Conservation (phyloP, 805 yeast genomes). For the Ogataea ramenticola region DNA sequence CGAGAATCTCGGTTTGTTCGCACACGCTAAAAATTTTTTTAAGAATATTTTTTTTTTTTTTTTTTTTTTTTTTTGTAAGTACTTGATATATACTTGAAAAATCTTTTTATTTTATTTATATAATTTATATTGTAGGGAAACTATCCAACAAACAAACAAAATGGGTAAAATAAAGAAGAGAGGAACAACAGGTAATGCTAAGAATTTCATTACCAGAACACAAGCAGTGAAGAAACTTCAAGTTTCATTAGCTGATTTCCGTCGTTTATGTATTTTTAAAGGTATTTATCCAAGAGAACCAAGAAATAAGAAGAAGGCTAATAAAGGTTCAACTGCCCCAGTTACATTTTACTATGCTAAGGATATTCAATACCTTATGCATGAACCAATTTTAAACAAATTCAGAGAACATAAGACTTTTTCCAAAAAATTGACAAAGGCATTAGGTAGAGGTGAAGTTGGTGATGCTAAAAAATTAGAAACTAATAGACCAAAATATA, state of each 20-base stretch:
- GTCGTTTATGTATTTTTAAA: constrained; percentile 94
- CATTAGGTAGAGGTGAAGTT: constrained; percentile 88
- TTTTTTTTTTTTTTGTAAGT: background rate
- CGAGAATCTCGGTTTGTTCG: background rate
- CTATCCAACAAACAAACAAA: background rate
- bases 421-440: constrained; percentile 82
- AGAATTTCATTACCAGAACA: constrained; percentile 86
- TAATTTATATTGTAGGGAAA: background rate
- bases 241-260: constrained; percentile 91
- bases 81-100: background rate
- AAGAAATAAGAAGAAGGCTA: constrained; percentile 90
- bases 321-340: constrained; percentile 96
- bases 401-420: constrained; percentile 95
- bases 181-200: constrained; percentile 83
- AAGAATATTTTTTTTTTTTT: constrained; percentile 7
- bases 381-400: constrained; percentile 86
- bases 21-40: constrained; percentile 7
- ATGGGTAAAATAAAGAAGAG: constrained; percentile 74
- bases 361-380: constrained; percentile 91
- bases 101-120: background rate
- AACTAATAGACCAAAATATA: constrained; percentile 72
- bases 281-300: constrained; percentile 98
- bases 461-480: constrained; percentile 84
- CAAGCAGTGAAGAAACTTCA: constrained; percentile 91
- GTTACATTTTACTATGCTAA: constrained; percentile 89